A percentile compares a stretch with the other conserved stretches of the same genome.
Evolutionary conservation across 1,284 basidiomycete genomes (phyloP).

Genomic region (Cystobasidium slooffiae): DNA sequence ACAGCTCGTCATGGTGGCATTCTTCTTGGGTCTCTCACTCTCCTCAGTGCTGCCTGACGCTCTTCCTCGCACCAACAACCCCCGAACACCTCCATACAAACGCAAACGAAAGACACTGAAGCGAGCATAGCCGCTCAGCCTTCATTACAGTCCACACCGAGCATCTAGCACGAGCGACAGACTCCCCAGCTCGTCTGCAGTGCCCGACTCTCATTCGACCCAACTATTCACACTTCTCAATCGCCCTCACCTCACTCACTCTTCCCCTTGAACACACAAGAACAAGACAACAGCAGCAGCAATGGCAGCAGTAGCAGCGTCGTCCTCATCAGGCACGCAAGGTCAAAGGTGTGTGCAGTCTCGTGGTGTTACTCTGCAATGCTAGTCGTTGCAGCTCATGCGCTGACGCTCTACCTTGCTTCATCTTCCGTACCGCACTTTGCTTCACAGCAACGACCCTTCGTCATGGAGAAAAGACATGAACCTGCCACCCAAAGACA

Average conservation of each 20-base stretch:
- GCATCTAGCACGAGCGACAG: conserved; percentile 1
- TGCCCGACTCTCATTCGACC: neutral
- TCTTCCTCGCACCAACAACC: too few species aligned
- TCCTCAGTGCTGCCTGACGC: too few species aligned
- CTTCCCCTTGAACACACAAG: neutral
- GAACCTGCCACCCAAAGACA: conserved; percentile 84
- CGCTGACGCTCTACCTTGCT: neutral
- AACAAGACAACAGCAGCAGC: neutral
- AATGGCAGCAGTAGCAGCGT: conserved; percentile 20
- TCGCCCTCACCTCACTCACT: neutral
- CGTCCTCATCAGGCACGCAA: conserved; percentile 19
- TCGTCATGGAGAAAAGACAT: conserved; percentile 74
- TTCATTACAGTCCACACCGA: neutral
- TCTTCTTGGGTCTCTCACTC: too few species aligned
- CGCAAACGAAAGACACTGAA: neutral
- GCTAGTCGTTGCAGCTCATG: neutral
- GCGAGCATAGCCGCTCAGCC: conserved; percentile 5
- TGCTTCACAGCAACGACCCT: conserved; percentile 46
- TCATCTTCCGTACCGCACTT: neutral
- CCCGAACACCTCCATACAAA: too few species aligned
- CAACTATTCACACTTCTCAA: neutral
- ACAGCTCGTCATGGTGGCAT: too few species aligned
- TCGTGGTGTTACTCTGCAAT: neutral
- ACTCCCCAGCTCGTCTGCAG: conserved; percentile 17
- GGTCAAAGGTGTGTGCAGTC: conserved; percentile 12